Evolutionary conservation across 1,139 yeast species (phyloP).

Genomic region (Arxiozyma telluris): DNA sequence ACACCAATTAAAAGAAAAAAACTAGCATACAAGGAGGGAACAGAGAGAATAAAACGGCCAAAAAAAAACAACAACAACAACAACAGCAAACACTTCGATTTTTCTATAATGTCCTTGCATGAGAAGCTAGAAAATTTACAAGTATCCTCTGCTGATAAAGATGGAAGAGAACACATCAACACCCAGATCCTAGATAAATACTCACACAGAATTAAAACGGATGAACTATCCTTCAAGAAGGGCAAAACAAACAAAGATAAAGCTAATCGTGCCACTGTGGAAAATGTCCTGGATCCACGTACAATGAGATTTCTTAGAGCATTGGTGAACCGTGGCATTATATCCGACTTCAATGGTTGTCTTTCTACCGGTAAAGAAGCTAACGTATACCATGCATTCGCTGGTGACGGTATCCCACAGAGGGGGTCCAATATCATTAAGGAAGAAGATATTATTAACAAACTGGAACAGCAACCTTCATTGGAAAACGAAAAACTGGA

Average conservation of each 20-base stretch:
- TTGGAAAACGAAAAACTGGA: background rate
- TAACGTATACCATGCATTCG: constrained; percentile 88
- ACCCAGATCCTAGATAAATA: constrained; percentile 54
- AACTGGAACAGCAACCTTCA: constrained; percentile 1
- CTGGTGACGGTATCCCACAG: constrained; percentile 43
- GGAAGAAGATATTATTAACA: constrained; percentile 7
- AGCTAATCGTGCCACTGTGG: constrained; percentile 92
- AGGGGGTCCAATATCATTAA: constrained; percentile 1
- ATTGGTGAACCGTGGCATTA: constrained; percentile 71
- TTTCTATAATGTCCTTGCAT: constrained; percentile 15
- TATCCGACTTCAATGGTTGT: constrained; percentile 86
- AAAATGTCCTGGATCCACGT: constrained; percentile 91
- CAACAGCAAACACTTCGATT: background rate
- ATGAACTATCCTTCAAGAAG: constrained; percentile 42
- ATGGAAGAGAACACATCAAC: constrained; percentile 32
- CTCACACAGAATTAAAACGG: constrained; percentile 56
- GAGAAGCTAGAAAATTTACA: constrained; percentile 16
- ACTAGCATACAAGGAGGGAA: no score
- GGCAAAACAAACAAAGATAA: constrained; percentile 65
- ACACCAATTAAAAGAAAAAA: no score
- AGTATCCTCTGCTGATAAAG: constrained; percentile 5
- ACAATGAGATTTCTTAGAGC: constrained; percentile 77
- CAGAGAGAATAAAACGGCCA: background rate
- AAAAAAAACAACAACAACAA: no score
- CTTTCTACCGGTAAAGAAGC: constrained; percentile 97